These are phyloP conservation scores for Sarocladium kiliense DNA, from an alignment of 2,329 filamentous ascomycete species.

Conservation along the genomic window DNA sequence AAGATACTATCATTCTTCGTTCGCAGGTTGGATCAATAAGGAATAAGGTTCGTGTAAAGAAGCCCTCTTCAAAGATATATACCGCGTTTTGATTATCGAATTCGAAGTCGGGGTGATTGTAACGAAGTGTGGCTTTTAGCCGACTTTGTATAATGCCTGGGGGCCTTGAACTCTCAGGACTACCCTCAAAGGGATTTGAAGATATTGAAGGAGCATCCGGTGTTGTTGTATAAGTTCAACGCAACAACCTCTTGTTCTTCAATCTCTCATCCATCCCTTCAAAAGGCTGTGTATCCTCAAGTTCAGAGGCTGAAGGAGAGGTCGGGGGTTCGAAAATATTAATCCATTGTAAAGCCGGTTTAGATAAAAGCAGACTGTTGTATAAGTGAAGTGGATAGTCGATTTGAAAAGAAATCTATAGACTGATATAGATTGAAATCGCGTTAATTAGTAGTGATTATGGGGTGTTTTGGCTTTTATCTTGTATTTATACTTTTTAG, in stretches of 20 bases:
- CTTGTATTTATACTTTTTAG: no score
- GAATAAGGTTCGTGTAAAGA: not conserved
- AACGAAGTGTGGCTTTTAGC: no score
- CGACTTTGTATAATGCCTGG: no score
- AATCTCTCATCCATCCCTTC: not conserved
- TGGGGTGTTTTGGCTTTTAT: no score
- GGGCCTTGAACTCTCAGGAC: no score
- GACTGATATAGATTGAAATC: not conserved
- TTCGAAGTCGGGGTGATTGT: no score
- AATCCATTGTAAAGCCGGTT: not conserved
- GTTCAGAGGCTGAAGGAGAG: not conserved
- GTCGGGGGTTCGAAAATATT: not conserved
- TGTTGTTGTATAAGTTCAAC: no score
- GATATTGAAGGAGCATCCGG: no score
- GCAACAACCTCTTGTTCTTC: no score
- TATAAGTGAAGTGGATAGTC: not conserved
- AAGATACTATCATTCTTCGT: not conserved
- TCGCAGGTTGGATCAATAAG: not conserved
- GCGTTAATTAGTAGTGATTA: no score
- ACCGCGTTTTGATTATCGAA: no score
- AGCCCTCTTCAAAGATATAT: not conserved
- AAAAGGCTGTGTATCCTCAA: not conserved
- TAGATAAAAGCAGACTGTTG: not conserved
- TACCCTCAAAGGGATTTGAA: no score
- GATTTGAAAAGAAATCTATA: not conserved